A percentile compares a stretch with the other conserved stretches of the same genome.
phyloP scores from a whole-genome alignment of 805 yeast species.

The Jamesozyma hellenica region DNA sequence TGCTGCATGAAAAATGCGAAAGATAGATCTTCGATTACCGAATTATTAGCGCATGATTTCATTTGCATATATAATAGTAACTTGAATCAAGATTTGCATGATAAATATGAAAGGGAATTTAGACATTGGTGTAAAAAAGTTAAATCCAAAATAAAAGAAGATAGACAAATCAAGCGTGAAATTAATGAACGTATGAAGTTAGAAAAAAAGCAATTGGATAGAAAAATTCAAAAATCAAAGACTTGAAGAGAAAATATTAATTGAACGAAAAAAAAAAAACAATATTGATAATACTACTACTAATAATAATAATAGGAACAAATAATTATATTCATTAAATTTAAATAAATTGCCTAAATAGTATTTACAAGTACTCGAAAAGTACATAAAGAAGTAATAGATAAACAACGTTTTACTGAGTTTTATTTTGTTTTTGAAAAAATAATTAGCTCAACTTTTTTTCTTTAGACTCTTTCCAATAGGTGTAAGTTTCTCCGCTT shows the following conservation, averaged over 20 bases:
- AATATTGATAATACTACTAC: neutral
- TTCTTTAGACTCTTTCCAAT: conserved; percentile 4
- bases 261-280: too few species aligned
- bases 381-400: neutral
- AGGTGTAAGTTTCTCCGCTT: conserved; percentile 38
- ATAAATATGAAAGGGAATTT: conserved; percentile 24
- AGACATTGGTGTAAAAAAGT: conserved; percentile 35
- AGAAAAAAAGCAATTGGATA: conserved; percentile 21
- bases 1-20: conserved; percentile 65
- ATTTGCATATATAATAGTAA: conserved; percentile 27
- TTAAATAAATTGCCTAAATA: too few species aligned
- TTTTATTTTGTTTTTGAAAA: too few species aligned
- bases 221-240: conserved; percentile 1
- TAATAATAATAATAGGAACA: neutral
- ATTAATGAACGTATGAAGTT: conserved; percentile 23
- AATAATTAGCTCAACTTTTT: neutral
- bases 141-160: conserved; percentile 24
- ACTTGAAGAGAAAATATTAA: neutral
- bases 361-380: neutral
- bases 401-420: too few species aligned
- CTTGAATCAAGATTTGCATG: conserved; percentile 11
- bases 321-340: too few species aligned
- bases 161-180: conserved; percentile 26
- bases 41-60: conserved; percentile 39
- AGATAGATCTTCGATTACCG: conserved; percentile 64